phyloP scores from a whole-genome alignment of 139 green algal species.

The Coelastrella sp. region DNA sequence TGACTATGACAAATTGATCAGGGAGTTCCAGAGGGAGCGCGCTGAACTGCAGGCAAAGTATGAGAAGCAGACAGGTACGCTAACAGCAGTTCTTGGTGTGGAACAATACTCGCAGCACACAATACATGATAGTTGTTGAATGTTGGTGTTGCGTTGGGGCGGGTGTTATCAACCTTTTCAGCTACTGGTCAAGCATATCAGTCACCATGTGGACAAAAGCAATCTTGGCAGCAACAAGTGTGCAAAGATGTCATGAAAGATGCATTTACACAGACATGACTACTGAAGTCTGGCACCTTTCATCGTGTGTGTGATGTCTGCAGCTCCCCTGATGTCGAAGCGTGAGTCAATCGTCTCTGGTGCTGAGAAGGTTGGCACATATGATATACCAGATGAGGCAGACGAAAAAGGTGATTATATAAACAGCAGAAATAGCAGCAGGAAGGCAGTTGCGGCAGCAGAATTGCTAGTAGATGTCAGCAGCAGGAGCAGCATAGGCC shows the following conservation, averaged over 20 bases:
- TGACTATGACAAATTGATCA: slow-evolving; percentile 51
- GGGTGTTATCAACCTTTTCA: no score
- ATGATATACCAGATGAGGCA: slow-evolving; percentile 58
- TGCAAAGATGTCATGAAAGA: neutral
- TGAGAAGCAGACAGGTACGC: slow-evolving; percentile 60
- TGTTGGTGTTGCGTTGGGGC: no score
- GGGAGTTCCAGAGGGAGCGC: slow-evolving; percentile 60
- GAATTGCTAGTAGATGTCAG: neutral
- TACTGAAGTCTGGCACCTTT: no score
- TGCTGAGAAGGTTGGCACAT: slow-evolving; percentile 53
- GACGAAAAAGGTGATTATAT: slow-evolving; percentile 28
- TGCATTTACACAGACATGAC: no score
- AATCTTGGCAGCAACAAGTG: neutral
- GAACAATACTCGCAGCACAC: no score
- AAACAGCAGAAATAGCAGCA: neutral
- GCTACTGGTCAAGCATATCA: neutral
- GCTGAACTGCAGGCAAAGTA: slow-evolving; percentile 69
- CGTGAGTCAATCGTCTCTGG: slow-evolving; percentile 52
- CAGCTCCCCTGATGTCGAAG: slow-evolving; percentile 64
- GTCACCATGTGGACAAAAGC: neutral
- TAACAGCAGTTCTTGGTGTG: no score
- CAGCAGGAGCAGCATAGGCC: neutral
- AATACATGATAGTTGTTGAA: no score
- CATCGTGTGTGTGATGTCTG: neutral
- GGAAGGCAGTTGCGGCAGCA: neutral